phyloP scores from a whole-genome alignment of 2,329 filamentous ascomycete genomes.

The Dothistroma septosporum region DNA sequence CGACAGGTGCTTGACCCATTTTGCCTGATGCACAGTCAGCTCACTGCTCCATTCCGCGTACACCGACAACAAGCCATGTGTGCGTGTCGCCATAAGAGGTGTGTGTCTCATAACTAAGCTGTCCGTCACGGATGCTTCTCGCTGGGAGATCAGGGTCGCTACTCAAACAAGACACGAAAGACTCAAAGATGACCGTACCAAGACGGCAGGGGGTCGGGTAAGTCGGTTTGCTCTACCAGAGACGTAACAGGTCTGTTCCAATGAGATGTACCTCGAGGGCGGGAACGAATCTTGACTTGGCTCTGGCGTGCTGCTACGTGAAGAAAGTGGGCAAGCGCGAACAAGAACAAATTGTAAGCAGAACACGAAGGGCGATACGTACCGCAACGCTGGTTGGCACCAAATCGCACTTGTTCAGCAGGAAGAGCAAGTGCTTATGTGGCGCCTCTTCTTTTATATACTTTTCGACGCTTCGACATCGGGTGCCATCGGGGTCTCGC shows the following conservation, averaged over 20 bases:
- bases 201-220: constrained; percentile 76
- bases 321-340: constrained; percentile 10
- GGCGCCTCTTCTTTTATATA: constrained; percentile 90
- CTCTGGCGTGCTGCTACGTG: constrained; percentile 58
- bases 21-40: constrained; percentile 59
- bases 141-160: constrained; percentile 66
- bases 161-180: constrained; percentile 90
- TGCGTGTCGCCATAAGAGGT: constrained; percentile 39
- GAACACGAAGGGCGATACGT: constrained; percentile 56
- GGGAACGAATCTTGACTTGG: constrained; percentile 80
- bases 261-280: constrained; percentile 52
- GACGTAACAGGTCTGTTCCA: constrained; percentile 97
- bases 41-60: background rate
- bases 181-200: constrained; percentile 69
- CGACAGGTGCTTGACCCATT: constrained; percentile 84
- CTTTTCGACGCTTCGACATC: constrained; percentile 86
- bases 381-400: constrained; percentile 91
- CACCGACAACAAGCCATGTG: constrained; percentile 20
- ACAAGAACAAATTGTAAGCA: constrained; percentile 11
- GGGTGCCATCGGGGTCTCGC: constrained; percentile 81
- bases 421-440: constrained; percentile 90
- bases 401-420: constrained; percentile 87
- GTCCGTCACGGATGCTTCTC: constrained; percentile 63
- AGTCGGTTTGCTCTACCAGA: constrained; percentile 85
- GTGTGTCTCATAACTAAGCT: constrained; percentile 99